Evolutionary conservation across 1,284 basidiomycete species (phyloP).

Genomic region (Chondrostereum purpureum): DNA sequence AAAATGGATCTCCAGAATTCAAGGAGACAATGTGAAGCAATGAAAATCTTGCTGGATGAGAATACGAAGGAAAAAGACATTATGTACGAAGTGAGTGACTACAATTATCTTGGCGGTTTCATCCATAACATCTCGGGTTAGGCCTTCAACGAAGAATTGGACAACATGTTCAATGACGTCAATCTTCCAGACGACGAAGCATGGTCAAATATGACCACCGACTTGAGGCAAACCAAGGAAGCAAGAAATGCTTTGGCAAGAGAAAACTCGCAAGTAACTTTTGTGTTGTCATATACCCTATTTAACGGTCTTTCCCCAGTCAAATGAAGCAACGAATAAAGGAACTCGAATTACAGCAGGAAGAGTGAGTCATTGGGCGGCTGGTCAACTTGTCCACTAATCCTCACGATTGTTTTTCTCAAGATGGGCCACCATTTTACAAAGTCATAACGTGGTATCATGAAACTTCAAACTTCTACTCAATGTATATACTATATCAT

Average conservation of each 20-base stretch:
- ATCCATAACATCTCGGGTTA: slow-evolving; percentile 21
- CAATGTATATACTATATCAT: too few relatives aligned
- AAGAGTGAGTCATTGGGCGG: slow-evolving; percentile 54
- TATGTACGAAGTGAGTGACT: slow-evolving; percentile 72
- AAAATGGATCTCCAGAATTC: slow-evolving; percentile 60
- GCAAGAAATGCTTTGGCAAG: slow-evolving; percentile 62
- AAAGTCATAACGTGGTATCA: not conserved
- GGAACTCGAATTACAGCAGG: slow-evolving; percentile 67
- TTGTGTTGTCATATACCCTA: slow-evolving; percentile 2
- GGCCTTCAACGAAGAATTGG: slow-evolving; percentile 90
- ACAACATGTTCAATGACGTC: slow-evolving; percentile 79
- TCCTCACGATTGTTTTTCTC: slow-evolving; percentile 3
- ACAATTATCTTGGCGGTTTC: not conserved
- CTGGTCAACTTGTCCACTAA: slow-evolving; percentile 8
- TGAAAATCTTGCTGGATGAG: slow-evolving; percentile 69
- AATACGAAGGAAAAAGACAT: slow-evolving; percentile 83
- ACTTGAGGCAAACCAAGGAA: slow-evolving; percentile 70
- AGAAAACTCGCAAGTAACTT: slow-evolving; percentile 67
- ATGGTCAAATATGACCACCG: slow-evolving; percentile 64
- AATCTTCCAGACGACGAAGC: slow-evolving; percentile 75
- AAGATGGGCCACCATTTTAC: slow-evolving; percentile 2
- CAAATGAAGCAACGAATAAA: slow-evolving; percentile 65
- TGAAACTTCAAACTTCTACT: too few relatives aligned
- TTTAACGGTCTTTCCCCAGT: slow-evolving; percentile 29
- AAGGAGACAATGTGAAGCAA: slow-evolving; percentile 68